phyloP scores from a whole-genome alignment of 1,284 basidiomycete genomes.

The Tylopilus sp. region DNA sequence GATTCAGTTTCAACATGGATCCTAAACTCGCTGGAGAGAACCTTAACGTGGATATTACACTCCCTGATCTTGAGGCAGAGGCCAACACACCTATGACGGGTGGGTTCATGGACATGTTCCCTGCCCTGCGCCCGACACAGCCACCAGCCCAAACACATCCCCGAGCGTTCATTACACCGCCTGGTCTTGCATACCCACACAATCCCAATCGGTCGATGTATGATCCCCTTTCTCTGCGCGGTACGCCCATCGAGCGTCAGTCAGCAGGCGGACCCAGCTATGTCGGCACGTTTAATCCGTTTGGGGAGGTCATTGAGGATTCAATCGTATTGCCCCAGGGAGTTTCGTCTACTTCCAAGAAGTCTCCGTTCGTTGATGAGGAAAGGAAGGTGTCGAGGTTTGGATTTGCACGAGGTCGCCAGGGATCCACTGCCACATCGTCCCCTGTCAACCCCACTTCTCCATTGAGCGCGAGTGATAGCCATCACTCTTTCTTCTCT shows the following conservation, averaged over 20 bases:
- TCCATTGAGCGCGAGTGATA: constrained; percentile 52
- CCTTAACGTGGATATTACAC: constrained; percentile 37
- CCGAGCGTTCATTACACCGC: constrained; percentile 44
- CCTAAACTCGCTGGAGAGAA: constrained; percentile 62
- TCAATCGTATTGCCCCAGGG: constrained; percentile 16
- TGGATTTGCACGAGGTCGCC: constrained; percentile 75
- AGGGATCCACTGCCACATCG: constrained; percentile 52
- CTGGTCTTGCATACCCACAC: constrained; percentile 49
- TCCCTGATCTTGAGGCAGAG: constrained; percentile 55
- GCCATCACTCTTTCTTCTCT: constrained; percentile 46
- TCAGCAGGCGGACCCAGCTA: constrained; percentile 51
- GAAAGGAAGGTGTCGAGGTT: constrained; percentile 79
- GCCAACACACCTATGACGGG: constrained; percentile 54
- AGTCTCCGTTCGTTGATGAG: constrained; percentile 44
- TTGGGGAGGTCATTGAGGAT: constrained; percentile 57
- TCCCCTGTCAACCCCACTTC: constrained; percentile 60
- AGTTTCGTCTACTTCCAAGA: constrained; percentile 20
- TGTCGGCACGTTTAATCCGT: constrained; percentile 75
- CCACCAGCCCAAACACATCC: constrained; percentile 27
- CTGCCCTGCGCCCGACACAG: constrained; percentile 45
- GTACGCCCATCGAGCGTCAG: constrained; percentile 45
- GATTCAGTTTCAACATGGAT: constrained; percentile 81
- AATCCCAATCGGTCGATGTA: constrained; percentile 48
- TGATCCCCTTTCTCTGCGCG: constrained; percentile 43
- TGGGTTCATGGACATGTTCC: constrained; percentile 63